These are phyloP conservation scores for Ulota crispa DNA, from an alignment of 225 moss, liverwort and hornwort species.

Conservation along the genomic window DNA sequence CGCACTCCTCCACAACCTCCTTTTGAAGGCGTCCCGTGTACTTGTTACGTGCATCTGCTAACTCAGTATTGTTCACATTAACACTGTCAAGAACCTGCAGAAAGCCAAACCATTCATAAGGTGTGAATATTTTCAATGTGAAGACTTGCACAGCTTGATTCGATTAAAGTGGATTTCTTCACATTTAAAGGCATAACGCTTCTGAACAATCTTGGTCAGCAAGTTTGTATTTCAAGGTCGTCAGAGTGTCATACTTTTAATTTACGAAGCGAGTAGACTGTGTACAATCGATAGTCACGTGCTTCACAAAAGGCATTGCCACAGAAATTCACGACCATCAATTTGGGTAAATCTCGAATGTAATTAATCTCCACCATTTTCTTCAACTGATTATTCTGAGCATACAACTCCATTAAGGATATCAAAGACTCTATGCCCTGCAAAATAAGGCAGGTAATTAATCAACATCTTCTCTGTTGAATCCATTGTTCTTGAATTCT, in stretches of 20 bases:
- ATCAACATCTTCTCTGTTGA: slow-evolving; percentile 7
- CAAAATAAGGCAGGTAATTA: slow-evolving; percentile 14
- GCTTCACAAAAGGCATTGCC: slow-evolving; percentile 70
- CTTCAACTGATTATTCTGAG: slow-evolving; percentile 63
- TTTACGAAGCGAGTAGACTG: slow-evolving; percentile 74
- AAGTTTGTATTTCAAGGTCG: slow-evolving; percentile 3
- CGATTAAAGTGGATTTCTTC: not conserved
- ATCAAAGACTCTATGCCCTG: slow-evolving; percentile 82
- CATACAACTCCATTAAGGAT: slow-evolving; percentile 94
- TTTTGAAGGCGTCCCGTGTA: slow-evolving; percentile 76
- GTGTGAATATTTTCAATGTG: not conserved
- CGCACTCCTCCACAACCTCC: slow-evolving; percentile 62
- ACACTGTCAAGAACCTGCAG: slow-evolving; percentile 83
- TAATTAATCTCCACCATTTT: slow-evolving; percentile 62
- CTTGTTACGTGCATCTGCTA: slow-evolving; percentile 70
- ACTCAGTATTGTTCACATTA: slow-evolving; percentile 77
- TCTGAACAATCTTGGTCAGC: not conserved
- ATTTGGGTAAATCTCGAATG: slow-evolving; percentile 71
- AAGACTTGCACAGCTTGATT: not conserved
- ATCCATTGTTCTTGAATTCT: not conserved
- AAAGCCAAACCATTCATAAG: not conserved
- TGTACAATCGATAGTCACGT: slow-evolving; percentile 77
- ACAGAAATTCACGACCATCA: slow-evolving; percentile 86
- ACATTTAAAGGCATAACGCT: not conserved
- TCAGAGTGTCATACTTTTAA: slow-evolving; percentile 58